These are phyloP conservation scores for Sporothrix pallida DNA, from an alignment of 2,329 filamentous ascomycete species.

Conservation along the genomic window DNA sequence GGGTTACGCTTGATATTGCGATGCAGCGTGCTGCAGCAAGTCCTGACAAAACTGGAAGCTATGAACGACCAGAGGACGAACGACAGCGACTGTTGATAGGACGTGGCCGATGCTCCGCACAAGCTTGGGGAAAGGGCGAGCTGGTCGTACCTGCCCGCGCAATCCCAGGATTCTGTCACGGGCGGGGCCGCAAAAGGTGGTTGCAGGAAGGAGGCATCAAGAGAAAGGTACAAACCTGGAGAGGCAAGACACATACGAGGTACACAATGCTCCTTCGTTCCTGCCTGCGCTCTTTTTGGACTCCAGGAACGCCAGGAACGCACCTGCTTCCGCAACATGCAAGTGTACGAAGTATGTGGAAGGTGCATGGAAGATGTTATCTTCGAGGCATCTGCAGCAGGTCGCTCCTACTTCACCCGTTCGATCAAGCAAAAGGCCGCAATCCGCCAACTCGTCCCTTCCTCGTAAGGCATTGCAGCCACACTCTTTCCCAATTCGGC, in stretches of 20 bases:
- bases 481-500: slow-evolving; percentile 18
- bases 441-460: slow-evolving; percentile 11
- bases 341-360: too few species aligned
- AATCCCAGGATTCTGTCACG: slow-evolving; percentile 32
- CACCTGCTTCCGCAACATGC: not conserved
- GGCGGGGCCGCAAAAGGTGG: slow-evolving; percentile 29
- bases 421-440: not conserved
- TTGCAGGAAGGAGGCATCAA: slow-evolving; percentile 13
- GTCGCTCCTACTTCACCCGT: slow-evolving; percentile 21
- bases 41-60: slow-evolving; percentile 27
- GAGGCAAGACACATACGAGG: not conserved
- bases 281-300: slow-evolving; percentile 17
- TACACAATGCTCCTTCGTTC: not conserved
- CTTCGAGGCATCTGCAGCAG: not conserved
- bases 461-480: slow-evolving; percentile 24
- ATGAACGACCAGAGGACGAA: not conserved
- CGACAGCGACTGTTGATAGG: slow-evolving; percentile 11
- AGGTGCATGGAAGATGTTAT: not conserved
- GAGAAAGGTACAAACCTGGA: not conserved
- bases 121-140: not conserved
- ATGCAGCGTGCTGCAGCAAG: slow-evolving; percentile 10
- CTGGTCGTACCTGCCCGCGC: slow-evolving; percentile 2
- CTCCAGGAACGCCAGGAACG: slow-evolving; percentile 26
- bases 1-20: slow-evolving; percentile 21
- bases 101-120: slow-evolving; percentile 14